These are phyloP conservation scores for Lactarius tabidus DNA, from an alignment of 768 basidiomycete genomes.

Conservation along the genomic window DNA sequence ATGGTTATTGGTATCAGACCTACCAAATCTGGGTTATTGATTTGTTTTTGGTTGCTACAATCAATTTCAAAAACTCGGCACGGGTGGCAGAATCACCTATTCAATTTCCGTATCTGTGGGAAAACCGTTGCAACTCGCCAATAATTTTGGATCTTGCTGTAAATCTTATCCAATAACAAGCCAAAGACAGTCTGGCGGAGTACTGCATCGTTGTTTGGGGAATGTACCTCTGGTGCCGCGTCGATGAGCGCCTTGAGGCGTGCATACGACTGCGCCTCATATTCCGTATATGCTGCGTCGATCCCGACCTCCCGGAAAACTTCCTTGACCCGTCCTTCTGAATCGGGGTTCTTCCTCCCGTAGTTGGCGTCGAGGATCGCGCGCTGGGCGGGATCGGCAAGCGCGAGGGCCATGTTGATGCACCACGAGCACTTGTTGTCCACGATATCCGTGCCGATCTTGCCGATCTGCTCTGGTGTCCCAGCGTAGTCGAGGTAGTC, in stretches of 20 bases:
- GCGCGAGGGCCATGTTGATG: slow-evolving; percentile 79
- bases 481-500: slow-evolving; percentile 94
- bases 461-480: slow-evolving; percentile 87
- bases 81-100: too few relatives aligned
- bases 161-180: slow-evolving; percentile 86
- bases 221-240: slow-evolving; percentile 56
- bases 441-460: slow-evolving; percentile 96
- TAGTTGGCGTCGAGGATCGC: slow-evolving; percentile 60
- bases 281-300: slow-evolving; percentile 61
- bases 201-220: slow-evolving; percentile 34
- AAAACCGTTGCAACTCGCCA: too few relatives aligned
- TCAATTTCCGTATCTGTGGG: too few relatives aligned
- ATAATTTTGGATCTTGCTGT: too few relatives aligned
- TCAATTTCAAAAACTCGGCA: too few relatives aligned
- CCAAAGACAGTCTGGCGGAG: slow-evolving; percentile 70
- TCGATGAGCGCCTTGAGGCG: slow-evolving; percentile 67
- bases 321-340: slow-evolving; percentile 58
- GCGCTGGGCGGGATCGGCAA: slow-evolving; percentile 53
- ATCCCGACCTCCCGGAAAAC: slow-evolving; percentile 72
- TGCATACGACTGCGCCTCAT: slow-evolving; percentile 73
- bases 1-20: too few relatives aligned
- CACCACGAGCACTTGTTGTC: slow-evolving; percentile 99
- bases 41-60: too few relatives aligned
- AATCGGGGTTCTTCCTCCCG: slow-evolving; percentile 51
- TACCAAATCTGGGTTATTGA: too few relatives aligned